Base-by-base conservation (phyloP, 306 rosid species). In the Calophaca sinica region DNA sequence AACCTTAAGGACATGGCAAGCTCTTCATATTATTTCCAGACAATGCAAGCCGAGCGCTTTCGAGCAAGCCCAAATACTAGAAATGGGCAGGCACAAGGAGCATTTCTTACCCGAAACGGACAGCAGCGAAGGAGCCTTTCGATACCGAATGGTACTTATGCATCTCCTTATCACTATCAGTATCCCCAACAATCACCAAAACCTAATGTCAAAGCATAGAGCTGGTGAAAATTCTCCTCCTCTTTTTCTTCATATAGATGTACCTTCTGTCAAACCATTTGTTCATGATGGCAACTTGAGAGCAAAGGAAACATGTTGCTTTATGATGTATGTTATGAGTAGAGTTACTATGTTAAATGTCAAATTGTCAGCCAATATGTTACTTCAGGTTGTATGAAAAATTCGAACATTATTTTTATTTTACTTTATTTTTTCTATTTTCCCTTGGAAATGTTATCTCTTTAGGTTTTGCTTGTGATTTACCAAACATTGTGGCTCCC, bases 1-100 rank as follows among this genome's bases (percentile, higher is more conserved):
- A 88, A 84, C 85, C 97, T 94, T 6, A 94, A 91, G 85, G 98
- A 94, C 87, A 91, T 94, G 97, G 98, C 97, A 42, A 91, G 97
- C 86, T 91, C 97, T 45, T 94, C 97, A 2, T 94, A 94, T 66
- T 89, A 87, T 76, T 94, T 91, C 81, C 98, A 94, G 82, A 80
- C 96, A 14, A 86, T 91, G 89, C 88, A 88, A 76, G 84, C 84
- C 3, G 97, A 91, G 72, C 92, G 96, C 4, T 42, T 84, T 7
- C 72, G 89, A 26, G 88, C 91, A 0, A 93, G 96, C 83, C 97
- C 97, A 0, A 88, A 85, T 52, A 71, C 93, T 28, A 79, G 93
- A 84, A 89, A 84, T n/a, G 87, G 87, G 11, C 85, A 87, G 57
- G 59, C 81, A 3, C 96, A 80, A 62, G 97, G 84, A 29, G 91